phyloP scores from a whole-genome alignment of 1,284 basidiomycete species.

The Ganoderma lucidum region DNA sequence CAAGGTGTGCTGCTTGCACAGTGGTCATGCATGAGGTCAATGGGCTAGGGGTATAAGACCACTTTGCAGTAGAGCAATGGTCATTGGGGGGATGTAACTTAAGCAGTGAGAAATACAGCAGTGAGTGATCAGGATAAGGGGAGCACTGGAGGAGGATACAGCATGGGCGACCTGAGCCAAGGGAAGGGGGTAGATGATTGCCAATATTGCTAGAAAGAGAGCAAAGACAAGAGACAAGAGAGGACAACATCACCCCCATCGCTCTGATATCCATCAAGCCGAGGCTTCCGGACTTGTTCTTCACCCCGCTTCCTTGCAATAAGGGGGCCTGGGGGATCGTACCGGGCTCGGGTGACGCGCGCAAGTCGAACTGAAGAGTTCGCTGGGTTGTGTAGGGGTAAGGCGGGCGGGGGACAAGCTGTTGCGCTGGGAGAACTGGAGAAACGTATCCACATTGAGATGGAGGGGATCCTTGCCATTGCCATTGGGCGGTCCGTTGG shows the following conservation, averaged over 20 bases:
- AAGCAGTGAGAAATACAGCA: conserved; percentile 9
- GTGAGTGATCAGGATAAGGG: conserved; percentile 3
- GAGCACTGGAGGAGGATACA: conserved; percentile 21
- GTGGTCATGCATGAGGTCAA: too few species aligned
- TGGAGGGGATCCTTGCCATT: conserved; percentile 19
- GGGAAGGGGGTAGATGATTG: not conserved
- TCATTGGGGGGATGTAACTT: not conserved
- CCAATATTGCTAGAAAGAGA: not conserved
- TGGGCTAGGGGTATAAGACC: too few species aligned
- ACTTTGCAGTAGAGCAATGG: too few species aligned
- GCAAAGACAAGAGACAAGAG: not conserved
- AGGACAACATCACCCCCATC: conserved; percentile 44
- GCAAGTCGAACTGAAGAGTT: conserved; percentile 37
- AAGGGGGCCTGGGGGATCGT: conserved; percentile 31
- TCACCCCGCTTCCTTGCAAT: conserved; percentile 22
- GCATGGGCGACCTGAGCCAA: conserved; percentile 2
- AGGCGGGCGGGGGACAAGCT: conserved; percentile 20
- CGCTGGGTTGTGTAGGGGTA: conserved; percentile 29
- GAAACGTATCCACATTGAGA: conserved; percentile 25
- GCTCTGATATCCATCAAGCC: conserved; percentile 59
- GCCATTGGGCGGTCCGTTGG: conserved; percentile 21
- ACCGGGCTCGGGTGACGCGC: conserved; percentile 35
- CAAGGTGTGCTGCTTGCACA: too few species aligned
- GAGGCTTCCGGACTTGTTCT: conserved; percentile 48
- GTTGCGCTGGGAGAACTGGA: conserved; percentile 24